Conservation (phyloP, 2,329 filamentous ascomycete genomes). For the Pyrenochaeta sp. region DNA sequence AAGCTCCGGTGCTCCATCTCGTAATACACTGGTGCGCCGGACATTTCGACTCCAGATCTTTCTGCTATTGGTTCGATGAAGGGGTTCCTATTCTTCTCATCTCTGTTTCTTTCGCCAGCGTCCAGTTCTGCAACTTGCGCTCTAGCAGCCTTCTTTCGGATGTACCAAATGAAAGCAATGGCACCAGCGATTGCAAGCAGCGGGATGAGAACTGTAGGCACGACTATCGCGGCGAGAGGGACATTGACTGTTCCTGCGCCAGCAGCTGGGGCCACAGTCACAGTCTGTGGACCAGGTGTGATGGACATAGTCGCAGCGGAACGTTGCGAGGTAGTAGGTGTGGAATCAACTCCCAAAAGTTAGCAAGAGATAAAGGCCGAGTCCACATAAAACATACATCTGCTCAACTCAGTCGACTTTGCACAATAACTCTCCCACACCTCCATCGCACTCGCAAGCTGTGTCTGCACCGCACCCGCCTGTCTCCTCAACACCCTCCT, state of each 20-base stretch:
- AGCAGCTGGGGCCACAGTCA: background rate
- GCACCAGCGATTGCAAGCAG: background rate
- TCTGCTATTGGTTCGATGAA: too few relatives aligned
- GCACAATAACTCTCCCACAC: conserved; percentile 1
- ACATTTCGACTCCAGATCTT: too few relatives aligned
- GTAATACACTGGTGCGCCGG: too few relatives aligned
- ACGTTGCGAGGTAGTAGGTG: background rate
- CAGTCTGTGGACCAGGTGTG: background rate
- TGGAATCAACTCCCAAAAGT: background rate
- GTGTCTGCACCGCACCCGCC: too few relatives aligned
- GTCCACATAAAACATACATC: conserved; percentile 1
- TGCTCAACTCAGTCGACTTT: background rate
- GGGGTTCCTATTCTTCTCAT: too few relatives aligned
- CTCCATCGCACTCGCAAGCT: background rate
- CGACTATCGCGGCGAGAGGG: background rate
- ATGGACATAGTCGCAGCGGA: background rate
- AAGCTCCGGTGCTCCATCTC: too few relatives aligned
- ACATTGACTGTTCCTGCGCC: background rate
- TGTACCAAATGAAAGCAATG: background rate
- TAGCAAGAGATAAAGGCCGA: background rate
- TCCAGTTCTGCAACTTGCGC: background rate
- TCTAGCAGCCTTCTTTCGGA: background rate
- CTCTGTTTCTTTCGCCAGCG: background rate
- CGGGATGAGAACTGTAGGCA: background rate
- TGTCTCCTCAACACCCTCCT: background rate